phyloP scores from a whole-genome alignment of 2,329 filamentous ascomycete genomes.

The Lecanicillium sp. region DNA sequence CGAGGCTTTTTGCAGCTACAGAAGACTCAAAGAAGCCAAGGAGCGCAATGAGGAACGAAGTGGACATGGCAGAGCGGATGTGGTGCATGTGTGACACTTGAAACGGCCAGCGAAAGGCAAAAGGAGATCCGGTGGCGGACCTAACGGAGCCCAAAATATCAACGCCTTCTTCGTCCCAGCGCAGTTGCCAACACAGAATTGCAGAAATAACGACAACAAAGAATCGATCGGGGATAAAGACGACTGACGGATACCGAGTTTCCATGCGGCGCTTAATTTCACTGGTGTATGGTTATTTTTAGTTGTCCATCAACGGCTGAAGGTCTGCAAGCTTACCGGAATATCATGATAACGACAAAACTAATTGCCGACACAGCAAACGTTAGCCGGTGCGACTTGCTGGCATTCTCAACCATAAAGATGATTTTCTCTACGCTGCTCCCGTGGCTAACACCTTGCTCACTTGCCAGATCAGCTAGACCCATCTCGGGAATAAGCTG shows the following conservation, averaged over 20 bases:
- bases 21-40: conserved; percentile 98
- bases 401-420: conserved; percentile 64
- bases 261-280: conserved; percentile 76
- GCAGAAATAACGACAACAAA: conserved; percentile 80
- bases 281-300: conserved; percentile 30
- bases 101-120: conserved; percentile 83
- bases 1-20: conserved; percentile 85
- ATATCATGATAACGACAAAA: conserved; percentile 85
- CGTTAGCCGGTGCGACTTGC: conserved; percentile 65
- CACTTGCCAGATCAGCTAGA: conserved; percentile 55
- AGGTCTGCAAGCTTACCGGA: conserved; percentile 50
- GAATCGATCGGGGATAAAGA: conserved; percentile 88
- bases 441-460: conserved; percentile 64
- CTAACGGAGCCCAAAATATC: conserved; percentile 77
- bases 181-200: conserved; percentile 64
- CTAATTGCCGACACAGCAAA: conserved; percentile 68
- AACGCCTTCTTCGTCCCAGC: conserved; percentile 74
- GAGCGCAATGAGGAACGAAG: conserved; percentile 85
- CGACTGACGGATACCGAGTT: conserved; percentile 68
- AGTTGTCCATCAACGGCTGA: background rate
- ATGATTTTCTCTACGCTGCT: conserved; percentile 79
- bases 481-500: conserved; percentile 89
- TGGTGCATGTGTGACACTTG: conserved; percentile 67
- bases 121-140: conserved; percentile 59
- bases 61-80: conserved; percentile 79